These are phyloP conservation scores for Fusarium sp. DNA, from an alignment of 2,329 filamentous ascomycete genomes.

Conservation along the genomic window DNA sequence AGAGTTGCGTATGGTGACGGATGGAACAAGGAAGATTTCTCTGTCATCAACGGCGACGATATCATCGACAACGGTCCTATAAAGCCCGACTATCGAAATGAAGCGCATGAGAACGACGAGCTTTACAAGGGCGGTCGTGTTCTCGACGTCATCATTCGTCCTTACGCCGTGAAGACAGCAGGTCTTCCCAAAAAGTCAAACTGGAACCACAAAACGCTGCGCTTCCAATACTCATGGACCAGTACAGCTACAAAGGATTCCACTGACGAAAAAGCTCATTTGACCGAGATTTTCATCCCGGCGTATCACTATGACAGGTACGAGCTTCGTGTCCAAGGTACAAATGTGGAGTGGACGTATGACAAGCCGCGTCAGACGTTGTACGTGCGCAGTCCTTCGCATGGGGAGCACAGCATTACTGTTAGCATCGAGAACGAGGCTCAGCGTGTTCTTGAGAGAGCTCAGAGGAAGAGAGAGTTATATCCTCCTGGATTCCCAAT, in stretches of 20 bases:
- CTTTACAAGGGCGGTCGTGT: conserved; percentile 54
- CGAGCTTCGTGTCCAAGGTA: conserved; percentile 44
- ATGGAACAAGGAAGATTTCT: conserved; percentile 59
- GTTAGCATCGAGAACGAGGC: conserved; percentile 43
- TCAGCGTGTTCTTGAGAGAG: conserved; percentile 39
- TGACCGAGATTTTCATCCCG: conserved; percentile 56
- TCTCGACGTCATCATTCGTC: conserved; percentile 55
- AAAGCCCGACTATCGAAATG: conserved; percentile 51
- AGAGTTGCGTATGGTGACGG: conserved; percentile 54
- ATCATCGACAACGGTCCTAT: conserved; percentile 45
- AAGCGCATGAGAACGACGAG: conserved; percentile 49
- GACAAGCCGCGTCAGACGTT: conserved; percentile 48
- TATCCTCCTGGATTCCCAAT: conserved; percentile 30
- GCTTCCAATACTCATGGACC: conserved; percentile 52
- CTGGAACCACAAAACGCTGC: conserved; percentile 52
- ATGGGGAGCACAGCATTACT: conserved; percentile 34
- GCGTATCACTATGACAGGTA: conserved; percentile 53
- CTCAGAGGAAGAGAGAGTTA: conserved; percentile 16
- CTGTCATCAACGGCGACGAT: conserved; percentile 53
- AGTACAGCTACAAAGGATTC: conserved; percentile 29
- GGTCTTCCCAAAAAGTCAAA: conserved; percentile 51
- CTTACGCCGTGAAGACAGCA: conserved; percentile 56
- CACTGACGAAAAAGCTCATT: conserved; percentile 29
- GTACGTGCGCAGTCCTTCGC: conserved; percentile 39
- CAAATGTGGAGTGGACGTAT: conserved; percentile 49